Base-by-base conservation (phyloP, 306 rosid species). In the Prunus campanulata region DNA sequence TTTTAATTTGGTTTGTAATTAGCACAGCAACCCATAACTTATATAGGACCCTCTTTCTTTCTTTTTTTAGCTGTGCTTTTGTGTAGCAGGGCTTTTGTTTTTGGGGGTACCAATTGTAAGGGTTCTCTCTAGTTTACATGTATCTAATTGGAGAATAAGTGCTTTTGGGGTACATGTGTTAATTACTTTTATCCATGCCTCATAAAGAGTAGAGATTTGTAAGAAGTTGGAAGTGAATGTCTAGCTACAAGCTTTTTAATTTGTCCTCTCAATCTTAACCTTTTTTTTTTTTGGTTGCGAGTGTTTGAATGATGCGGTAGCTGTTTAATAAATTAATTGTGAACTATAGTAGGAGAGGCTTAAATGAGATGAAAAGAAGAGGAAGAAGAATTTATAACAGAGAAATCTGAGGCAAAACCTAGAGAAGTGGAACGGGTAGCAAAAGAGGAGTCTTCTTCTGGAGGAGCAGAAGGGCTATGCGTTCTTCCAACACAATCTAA, bases 61-160 rank as follows among this genome's bases (percentile, higher is more conserved):
- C 0, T 35, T 78, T 82, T 78, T 82, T 74, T 13, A 65, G 83
- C 80, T 70, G 67, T 65, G 83, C 63, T 82, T 81, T 39, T 66
- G 20, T 30, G 64, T 56, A 65, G 75, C 63, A 48, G 14, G 55
- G 75, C 79, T 75, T 68, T 75, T 30, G 44, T 39, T 64, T 6
- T 35, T 42, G 32, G 27, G 73, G 25, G 72, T 49, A 51, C 25
- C 30, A 51, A 8, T 50, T 51, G 32, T 20, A 12, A 11, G 46
- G 30, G 35, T 54, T 71, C 14, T 13, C 51, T 39, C 13, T 59
- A 22, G 42, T 32, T 65, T 50, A 51, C 8, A 32, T n/a, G 79
- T 30, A 71, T 30, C 35, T 65, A 3, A 14, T 50, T 65, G 44
- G 25, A 51, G 42, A n/a, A 63, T 19, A 54, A 32, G 74, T 32